Base-by-base conservation (phyloP, 2,329 filamentous ascomycete genomes). In the Achaetomium macrosporum region DNA sequence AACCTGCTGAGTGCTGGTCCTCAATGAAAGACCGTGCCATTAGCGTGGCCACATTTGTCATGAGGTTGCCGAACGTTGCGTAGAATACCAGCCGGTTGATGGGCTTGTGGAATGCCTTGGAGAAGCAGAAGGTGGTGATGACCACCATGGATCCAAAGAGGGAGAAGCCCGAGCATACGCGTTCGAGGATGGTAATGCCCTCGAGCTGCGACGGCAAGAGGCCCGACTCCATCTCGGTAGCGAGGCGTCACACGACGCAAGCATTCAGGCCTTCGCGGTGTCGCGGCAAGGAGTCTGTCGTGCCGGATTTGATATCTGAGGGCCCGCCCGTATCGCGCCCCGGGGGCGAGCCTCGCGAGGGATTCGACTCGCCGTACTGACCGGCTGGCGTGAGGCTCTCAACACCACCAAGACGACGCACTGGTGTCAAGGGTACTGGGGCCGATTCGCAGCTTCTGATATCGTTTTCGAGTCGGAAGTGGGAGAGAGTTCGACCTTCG, bases 1-100 rank as follows among this genome's bases (percentile, higher is more conserved):
- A 85, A 7, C 79, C 75, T 13, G 76, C 75, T 0, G 75, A 77
- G 15, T 70, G 57, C 1, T 74, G 68, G 9, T 71, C 63, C 2
- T 64, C 59, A 7, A 88, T 69, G 37, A 82, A 87, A 1, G 77
- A 75, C 35, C 79, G 77, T 0, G 85, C 83, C 63, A 92, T 88
- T 33, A 92, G 68, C 0, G 88, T 90, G 1, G 84, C 88, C 16
- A 89, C 77, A 66, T 90, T 92, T 56, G 81, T 82, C 68, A 90
- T 75, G 61, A 92, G 76, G 63, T 95, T 95, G 9, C 88, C 89
- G 64, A 88, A 86, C 0, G 86, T 87, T 7, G 89, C 88, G 66
- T 87, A 93, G 67, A 95, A 92, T 10, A 92, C 84, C 0, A 95
- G 76, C 16, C 89, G 78, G 64, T 93, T 93, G 71, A 93, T 90